Conservation (phyloP, 2,329 filamentous ascomycete species). For the Hymenoscyphus salicellus region DNA sequence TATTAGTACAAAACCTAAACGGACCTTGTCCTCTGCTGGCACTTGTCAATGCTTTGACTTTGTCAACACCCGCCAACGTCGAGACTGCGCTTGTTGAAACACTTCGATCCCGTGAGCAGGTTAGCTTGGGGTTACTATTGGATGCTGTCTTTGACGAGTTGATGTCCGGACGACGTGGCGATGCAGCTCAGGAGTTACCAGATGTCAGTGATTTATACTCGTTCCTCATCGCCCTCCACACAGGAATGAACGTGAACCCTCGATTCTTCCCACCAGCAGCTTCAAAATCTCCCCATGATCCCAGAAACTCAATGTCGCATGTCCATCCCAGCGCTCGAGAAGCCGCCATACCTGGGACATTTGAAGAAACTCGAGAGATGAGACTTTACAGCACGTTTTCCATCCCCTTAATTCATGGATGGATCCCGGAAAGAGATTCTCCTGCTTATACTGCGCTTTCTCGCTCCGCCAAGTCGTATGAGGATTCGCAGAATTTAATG, state of each 20-base stretch:
- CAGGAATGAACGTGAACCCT: constrained; percentile 97
- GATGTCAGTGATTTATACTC: constrained; percentile 85
- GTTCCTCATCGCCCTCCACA: constrained; percentile 85
- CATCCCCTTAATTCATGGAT: constrained; percentile 87
- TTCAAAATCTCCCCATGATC: constrained; percentile 27
- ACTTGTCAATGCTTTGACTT: constrained; percentile 83
- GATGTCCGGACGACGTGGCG: constrained; percentile 70
- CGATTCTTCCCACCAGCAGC: constrained; percentile 66
- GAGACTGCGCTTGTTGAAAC: constrained; percentile 75
- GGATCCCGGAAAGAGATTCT: constrained; percentile 71
- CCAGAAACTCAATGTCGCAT: constrained; percentile 51
- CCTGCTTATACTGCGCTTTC: constrained; percentile 67
- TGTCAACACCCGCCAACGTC: constrained; percentile 68
- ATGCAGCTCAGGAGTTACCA: constrained; percentile 62
- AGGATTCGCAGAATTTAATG: constrained; percentile 85
- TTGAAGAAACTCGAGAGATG: constrained; percentile 86
- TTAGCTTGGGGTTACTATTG: constrained; percentile 79
- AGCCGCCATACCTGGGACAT: constrained; percentile 62
- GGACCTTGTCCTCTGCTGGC: constrained; percentile 92
- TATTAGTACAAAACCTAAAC: constrained; percentile 89
- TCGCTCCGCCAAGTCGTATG: constrained; percentile 77
- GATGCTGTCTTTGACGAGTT: constrained; percentile 92
- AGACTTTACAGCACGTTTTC: constrained; percentile 86
- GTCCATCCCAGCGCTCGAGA: constrained; percentile 50
- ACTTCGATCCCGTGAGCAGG: constrained; percentile 76